Base-by-base conservation (phyloP, 2,329 filamentous ascomycete genomes). In the Beauveria pseudobassiana region DNA sequence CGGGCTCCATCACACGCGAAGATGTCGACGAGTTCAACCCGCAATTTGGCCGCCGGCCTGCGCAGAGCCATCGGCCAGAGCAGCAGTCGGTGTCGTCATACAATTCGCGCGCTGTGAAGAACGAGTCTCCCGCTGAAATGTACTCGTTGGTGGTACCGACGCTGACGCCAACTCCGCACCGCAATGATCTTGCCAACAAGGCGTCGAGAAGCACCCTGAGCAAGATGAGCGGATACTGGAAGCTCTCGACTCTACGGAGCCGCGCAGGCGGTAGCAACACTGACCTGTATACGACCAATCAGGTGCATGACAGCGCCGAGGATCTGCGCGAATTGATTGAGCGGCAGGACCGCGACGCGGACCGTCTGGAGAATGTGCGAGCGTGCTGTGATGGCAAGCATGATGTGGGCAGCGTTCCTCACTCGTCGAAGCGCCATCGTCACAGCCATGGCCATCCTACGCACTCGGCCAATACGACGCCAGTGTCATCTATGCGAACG, bases 311-410 rank as follows among this genome's bases (percentile, higher is more conserved):
- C 71, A 91, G 88, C 69, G 90, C 90, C 3, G 91, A 96, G 73
- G 91, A 97, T 71, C 73, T 96, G 62, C 82, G 91, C 62, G 83
- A 87, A 65, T 86, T 93, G 65, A 90, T 93, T 68, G 90, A 93
- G 75, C 81, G 84, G 65, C 87, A 92, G 71, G 88, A 93, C 69
- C 80, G 86, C 59, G 89, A 93, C 67, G 80, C 87, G 28, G 90
- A 93, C 71, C 83, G 87, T 64, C 81, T 98, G 69, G 93, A 98
- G 80, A 97, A 99, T 73, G 95, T 99, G 66, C 83, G 95, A 71
- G 93, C 93, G 63, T 99, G 95, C 78, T 99, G 95, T 75, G 95
- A 98, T 83, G 95, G 93, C 93, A 82, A 84, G 88, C 62, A 63
- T 38, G 62, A 63, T 10, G 62, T 63, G 40, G 52, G 56, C 38